Percentiles rank a stretch among this genome's conserved stretches.
Conservation (phyloP, 208 protist genomes). For the Endotrypanum monterogeii region DNA sequence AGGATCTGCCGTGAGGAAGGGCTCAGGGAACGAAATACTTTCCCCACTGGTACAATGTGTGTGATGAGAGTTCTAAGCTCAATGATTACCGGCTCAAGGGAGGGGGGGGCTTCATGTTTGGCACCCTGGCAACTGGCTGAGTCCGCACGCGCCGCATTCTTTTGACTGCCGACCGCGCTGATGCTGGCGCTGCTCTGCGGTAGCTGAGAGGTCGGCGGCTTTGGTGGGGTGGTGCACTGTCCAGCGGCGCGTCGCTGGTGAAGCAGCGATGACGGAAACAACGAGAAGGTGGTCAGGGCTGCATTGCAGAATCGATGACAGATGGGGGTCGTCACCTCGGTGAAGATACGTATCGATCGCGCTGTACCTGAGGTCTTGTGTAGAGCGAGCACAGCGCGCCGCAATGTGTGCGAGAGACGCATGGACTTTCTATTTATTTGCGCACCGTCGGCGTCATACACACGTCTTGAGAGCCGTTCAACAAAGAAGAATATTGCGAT, state of each 20-base stretch:
- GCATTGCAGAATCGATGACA: not conserved
- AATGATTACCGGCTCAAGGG: constrained; percentile 17
- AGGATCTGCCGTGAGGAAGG: constrained; percentile 36
- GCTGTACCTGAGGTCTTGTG: not conserved
- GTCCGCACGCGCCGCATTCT: not conserved
- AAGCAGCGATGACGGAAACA: not conserved
- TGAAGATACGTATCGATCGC: not conserved
- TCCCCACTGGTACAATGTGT: constrained; percentile 36
- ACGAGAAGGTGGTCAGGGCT: not conserved
- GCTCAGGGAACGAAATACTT: constrained; percentile 49
- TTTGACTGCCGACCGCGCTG: not conserved
- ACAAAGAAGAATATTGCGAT: not conserved
- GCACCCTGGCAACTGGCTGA: not conserved
- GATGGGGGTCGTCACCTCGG: not conserved
- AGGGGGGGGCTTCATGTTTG: constrained; percentile 3
- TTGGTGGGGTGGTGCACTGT: not conserved
- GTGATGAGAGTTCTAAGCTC: constrained; percentile 28
- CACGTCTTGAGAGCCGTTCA: not conserved
- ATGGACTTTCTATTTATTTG: constrained; percentile 1
- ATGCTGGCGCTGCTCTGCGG: not conserved
- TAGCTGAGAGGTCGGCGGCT: not conserved
- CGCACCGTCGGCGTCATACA: not conserved
- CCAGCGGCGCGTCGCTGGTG: constrained; percentile 3
- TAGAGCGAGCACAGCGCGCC: not conserved
- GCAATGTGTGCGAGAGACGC: not conserved